Evolutionary conservation across 768 basidiomycete species (phyloP), one percentile per base, ranked within the genome.

Genomic region (Solioccasus polychromus): DNA sequence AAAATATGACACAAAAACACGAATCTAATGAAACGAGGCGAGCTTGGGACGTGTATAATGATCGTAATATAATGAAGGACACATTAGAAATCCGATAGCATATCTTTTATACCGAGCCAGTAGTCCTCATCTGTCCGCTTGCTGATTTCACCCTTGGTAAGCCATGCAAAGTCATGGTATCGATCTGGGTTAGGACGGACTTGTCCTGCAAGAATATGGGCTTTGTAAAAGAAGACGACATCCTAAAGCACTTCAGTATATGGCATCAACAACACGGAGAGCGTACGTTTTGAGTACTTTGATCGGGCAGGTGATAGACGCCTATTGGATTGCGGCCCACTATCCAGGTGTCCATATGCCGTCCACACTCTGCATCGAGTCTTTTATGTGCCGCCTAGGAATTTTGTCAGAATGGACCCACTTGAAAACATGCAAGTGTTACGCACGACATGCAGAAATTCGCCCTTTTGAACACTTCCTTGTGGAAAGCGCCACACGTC

Each of bases 321-420:
- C 92, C 92, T 53, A 95, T 80, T 3, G 95, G 95, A 45, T 86
- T 88, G 42, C 85, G 80, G 41, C 90, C 81, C n/a, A 95, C 91
- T 50, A 94, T 72, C 94, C 95, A 98, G 11, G 83, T 83, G 59
- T 98, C 93, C 86, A 98, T 91, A 41, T 82, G 70, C 34, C 75
- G 70, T 9, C 93, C 93, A 51, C 87, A 89, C 60, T 86, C 78
- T 3, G 79, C 76, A 38, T 71, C 68, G 18, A 97, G 73, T 48
- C 85, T 79, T 39, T 84, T 74, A 42, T 81, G 74, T 4, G 92
- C 91, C 30, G 91, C 84, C 86, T 92, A 47, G 1, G 3, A 54
- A 20, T 30, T 29, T 17, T 9, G 34, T 28, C 10, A 25, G 32
- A 31, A 28, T 12, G 20, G 35, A 15, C 35, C 6, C 22, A 14